These are phyloP conservation scores for Pseudopyricularia cyperi DNA, from an alignment of 2,329 filamentous ascomycete species.

Conservation along the genomic window DNA sequence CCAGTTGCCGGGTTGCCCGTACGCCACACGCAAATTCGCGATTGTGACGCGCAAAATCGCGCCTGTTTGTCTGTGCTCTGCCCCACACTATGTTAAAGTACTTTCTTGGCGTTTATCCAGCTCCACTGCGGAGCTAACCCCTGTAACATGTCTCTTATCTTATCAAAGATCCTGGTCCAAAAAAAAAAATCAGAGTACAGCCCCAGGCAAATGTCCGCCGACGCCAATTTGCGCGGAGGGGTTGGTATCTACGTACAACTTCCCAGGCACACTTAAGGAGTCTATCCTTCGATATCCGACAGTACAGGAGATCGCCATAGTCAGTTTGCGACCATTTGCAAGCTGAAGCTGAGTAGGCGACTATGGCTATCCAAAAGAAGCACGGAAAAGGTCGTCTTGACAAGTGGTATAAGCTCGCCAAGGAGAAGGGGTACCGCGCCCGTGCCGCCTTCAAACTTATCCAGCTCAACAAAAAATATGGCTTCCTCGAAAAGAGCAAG, in stretches of 20 bases:
- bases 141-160: background rate
- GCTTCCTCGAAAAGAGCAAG: constrained; percentile 92
- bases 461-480: constrained; percentile 98
- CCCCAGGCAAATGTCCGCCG: too few relatives aligned
- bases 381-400: constrained; percentile 96
- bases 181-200: constrained; percentile 1
- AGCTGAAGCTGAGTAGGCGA: constrained; percentile 2
- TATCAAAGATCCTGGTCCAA: constrained; percentile 1
- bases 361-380: constrained; percentile 97
- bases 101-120: background rate
- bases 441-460: constrained; percentile 96
- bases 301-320: background rate
- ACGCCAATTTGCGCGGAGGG: background rate
- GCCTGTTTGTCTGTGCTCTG: background rate
- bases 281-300: background rate
- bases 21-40: constrained; percentile 1
- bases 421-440: constrained; percentile 94
- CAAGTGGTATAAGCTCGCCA: constrained; percentile 97
- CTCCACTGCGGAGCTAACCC: too few relatives aligned
- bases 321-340: background rate
- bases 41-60: too few relatives aligned
- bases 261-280: background rate
- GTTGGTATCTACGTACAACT: background rate
- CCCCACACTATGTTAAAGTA: background rate
- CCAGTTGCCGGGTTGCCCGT: background rate